phyloP scores from a whole-genome alignment of 441 rosid species.

The Metrosideros polymorpha region DNA sequence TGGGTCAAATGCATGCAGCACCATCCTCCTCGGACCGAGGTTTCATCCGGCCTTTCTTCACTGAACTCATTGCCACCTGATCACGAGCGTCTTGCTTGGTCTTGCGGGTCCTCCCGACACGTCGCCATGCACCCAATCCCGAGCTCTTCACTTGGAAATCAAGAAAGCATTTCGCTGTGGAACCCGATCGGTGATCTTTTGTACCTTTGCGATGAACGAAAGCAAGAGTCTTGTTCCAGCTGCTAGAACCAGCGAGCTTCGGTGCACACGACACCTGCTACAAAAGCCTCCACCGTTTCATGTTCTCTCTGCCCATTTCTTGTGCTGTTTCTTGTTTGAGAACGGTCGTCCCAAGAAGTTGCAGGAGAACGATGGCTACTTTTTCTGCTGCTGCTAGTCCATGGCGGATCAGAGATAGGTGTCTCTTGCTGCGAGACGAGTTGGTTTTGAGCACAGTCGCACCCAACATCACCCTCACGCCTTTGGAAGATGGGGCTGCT shows the following conservation, averaged over 20 bases:
- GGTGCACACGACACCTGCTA: too few species aligned
- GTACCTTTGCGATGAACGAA: neutral
- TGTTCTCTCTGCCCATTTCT: neutral
- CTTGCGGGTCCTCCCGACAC: neutral
- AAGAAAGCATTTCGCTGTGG: neutral
- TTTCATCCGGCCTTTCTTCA: neutral
- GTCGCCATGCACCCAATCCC: neutral
- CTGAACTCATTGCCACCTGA: neutral
- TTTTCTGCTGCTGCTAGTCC: neutral
- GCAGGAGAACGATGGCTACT: neutral
- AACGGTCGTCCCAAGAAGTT: neutral
- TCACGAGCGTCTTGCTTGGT: neutral
- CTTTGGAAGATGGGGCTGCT: neutral
- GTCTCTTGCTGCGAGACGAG: neutral
- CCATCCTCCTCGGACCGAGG: neutral
- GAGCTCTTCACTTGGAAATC: neutral
- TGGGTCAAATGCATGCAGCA: neutral
- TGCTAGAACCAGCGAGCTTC: neutral
- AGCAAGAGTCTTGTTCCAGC: neutral
- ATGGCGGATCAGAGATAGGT: slow-evolving; percentile 1
- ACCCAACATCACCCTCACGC: neutral
- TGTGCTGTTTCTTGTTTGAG: neutral
- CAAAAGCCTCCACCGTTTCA: neutral
- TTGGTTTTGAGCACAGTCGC: neutral
- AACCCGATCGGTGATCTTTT: neutral